Evolutionary conservation across 306 rosid genomes (phyloP).

Genomic region (Quercus glauca): DNA sequence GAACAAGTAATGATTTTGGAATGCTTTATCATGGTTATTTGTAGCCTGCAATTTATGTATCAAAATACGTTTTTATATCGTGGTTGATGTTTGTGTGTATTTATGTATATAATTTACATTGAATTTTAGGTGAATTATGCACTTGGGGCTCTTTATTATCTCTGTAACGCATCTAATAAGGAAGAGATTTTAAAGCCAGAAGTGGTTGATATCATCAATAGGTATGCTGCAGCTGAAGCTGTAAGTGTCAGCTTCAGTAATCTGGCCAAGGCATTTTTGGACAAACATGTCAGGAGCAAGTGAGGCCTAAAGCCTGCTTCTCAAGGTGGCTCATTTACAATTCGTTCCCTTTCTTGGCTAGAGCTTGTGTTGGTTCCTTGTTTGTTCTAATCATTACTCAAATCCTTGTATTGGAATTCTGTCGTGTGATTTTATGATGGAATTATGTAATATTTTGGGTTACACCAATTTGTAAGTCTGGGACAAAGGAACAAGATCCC

Average conservation of each 20-base stretch:
- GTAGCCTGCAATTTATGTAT: not conserved
- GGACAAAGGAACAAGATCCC: too few species aligned
- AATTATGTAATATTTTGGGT: too few species aligned
- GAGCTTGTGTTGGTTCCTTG: not conserved
- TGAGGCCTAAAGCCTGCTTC: conserved; percentile 4
- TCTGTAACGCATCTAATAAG: conserved; percentile 57
- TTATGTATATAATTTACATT: not conserved
- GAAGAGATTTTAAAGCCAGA: conserved; percentile 79
- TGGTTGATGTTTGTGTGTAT: not conserved
- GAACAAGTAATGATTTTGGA: not conserved
- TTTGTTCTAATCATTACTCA: not conserved
- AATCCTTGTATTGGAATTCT: not conserved
- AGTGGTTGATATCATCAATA: conserved; percentile 67
- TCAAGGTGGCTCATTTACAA: not conserved
- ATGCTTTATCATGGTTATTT: not conserved
- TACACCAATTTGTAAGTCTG: too few species aligned
- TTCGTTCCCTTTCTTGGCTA: not conserved
- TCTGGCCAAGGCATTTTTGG: conserved; percentile 77
- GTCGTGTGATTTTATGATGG: too few species aligned
- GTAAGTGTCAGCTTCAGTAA: conserved; percentile 74
- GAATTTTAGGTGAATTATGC: conserved; percentile 68
- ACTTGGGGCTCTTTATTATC: conserved; percentile 71
- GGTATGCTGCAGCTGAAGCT: conserved; percentile 75
- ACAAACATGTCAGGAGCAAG: conserved; percentile 45
- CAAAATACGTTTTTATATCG: not conserved